phyloP scores from a whole-genome alignment of 2,329 filamentous ascomycete genomes.

The Amylocarpus encephaloides region DNA sequence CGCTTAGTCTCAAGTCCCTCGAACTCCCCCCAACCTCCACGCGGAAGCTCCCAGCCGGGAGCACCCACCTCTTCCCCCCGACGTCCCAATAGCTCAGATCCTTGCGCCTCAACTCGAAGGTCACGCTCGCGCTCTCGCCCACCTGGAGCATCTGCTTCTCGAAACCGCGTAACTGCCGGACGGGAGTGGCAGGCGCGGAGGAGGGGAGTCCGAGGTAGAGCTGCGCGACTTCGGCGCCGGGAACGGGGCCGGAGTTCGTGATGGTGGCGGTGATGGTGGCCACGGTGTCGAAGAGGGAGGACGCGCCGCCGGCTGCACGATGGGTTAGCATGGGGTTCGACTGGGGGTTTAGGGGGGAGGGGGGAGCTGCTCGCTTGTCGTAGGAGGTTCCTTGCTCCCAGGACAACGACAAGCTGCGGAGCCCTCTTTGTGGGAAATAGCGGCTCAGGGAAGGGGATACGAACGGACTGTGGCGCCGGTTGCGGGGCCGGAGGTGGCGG shows the following conservation, averaged over 20 bases:
- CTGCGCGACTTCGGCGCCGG: conserved; percentile 30
- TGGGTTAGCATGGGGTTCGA: no score
- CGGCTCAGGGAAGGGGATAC: no score
- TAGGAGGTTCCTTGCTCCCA: no score
- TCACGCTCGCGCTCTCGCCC: conserved; percentile 60
- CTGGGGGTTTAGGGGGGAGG: no score
- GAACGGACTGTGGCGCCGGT: conserved; percentile 1
- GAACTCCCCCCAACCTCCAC: background rate
- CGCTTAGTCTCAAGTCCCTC: background rate
- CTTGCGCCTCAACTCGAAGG: conserved; percentile 62
- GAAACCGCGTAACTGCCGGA: conserved; percentile 58
- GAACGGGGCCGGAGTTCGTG: conserved; percentile 43
- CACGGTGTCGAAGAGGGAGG: conserved; percentile 47
- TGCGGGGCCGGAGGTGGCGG: conserved; percentile 8
- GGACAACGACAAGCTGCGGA: no score
- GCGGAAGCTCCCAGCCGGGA: background rate
- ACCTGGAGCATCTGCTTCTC: conserved; percentile 63
- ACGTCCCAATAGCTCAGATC: conserved; percentile 83
- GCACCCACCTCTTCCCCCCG: background rate
- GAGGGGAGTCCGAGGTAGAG: conserved; percentile 26
- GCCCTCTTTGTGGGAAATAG: no score
- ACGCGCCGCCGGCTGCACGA: conserved; percentile 47
- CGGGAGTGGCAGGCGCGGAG: conserved; percentile 45
- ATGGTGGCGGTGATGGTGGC: conserved; percentile 44
- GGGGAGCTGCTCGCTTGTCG: no score